Conservation (phyloP, 2,329 filamentous ascomycete genomes). For the Tolypocladium inflatum region DNA sequence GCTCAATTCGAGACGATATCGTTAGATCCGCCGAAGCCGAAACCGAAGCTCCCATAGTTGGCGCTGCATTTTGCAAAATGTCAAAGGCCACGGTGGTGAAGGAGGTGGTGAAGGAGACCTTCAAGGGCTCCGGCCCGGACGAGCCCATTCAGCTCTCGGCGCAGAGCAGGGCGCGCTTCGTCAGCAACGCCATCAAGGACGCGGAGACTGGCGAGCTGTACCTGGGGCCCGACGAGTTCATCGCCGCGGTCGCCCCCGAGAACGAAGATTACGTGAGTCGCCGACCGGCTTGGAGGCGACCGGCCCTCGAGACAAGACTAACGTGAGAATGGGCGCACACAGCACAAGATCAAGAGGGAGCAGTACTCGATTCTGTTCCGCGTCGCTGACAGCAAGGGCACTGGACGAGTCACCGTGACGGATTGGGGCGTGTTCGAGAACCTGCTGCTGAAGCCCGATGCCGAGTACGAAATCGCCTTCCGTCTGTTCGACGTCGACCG, state of each 20-base stretch:
- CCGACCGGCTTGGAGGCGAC: background rate
- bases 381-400: slow-evolving; percentile 72
- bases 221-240: slow-evolving; percentile 80
- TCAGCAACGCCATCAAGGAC: slow-evolving; percentile 67
- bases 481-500: slow-evolving; percentile 86
- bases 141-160: slow-evolving; percentile 55
- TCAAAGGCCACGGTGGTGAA: slow-evolving; percentile 41
- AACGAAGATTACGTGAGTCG: slow-evolving; percentile 82
- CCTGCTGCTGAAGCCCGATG: slow-evolving; percentile 85
- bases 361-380: slow-evolving; percentile 91
- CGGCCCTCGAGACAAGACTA: background rate
- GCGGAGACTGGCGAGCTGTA: slow-evolving; percentile 65
- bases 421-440: slow-evolving; percentile 96
- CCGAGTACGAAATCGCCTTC: slow-evolving; percentile 98
- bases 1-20: background rate
- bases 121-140: slow-evolving; percentile 49
- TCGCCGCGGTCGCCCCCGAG: slow-evolving; percentile 78
- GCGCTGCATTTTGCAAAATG: slow-evolving; percentile 15
- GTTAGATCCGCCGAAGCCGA: background rate
- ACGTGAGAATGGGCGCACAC: slow-evolving; percentile 3
- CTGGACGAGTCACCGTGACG: slow-evolving; percentile 64
- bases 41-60: background rate
- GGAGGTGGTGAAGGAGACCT: slow-evolving; percentile 68
- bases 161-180: slow-evolving; percentile 68
- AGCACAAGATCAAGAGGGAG: slow-evolving; percentile 97